Evolutionary conservation across 2,329 filamentous ascomycete genomes (phyloP).

Genomic region (Onygenales sp.): DNA sequence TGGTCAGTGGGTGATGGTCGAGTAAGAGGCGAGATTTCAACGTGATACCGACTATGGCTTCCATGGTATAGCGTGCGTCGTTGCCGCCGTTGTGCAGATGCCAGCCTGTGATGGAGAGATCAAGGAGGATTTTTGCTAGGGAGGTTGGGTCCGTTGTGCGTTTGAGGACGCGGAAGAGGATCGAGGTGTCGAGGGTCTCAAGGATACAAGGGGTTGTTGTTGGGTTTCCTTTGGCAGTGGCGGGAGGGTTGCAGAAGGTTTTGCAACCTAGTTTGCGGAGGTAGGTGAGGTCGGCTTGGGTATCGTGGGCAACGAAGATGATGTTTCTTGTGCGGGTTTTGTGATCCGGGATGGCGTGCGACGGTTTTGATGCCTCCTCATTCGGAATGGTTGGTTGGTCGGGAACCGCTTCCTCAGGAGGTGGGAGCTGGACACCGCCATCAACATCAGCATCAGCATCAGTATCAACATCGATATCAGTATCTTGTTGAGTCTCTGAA

Average conservation of each 20-base stretch:
- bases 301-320: conserved; percentile 71
- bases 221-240: neutral
- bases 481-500: neutral
- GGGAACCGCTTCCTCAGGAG: too few relatives aligned
- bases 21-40: conserved; percentile 24
- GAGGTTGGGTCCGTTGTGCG: conserved; percentile 44
- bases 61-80: conserved; percentile 71
- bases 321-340: conserved; percentile 43
- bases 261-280: conserved; percentile 50
- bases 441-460: neutral
- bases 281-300: conserved; percentile 58
- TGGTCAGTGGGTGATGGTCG: conserved; percentile 6
- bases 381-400: too few relatives aligned
- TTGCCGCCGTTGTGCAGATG: conserved; percentile 82
- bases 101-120: conserved; percentile 53
- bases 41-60: conserved; percentile 58
- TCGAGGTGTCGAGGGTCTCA: conserved; percentile 63
- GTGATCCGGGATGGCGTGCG: neutral
- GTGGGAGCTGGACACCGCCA: neutral
- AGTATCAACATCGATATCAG: neutral
- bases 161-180: conserved; percentile 57
- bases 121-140: conserved; percentile 52
- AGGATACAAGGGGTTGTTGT: conserved; percentile 36
- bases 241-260: conserved; percentile 30
- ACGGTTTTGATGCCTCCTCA: neutral